Percentiles rank a stretch among this genome's conserved stretches.
These are phyloP conservation scores for Hypoxylon rubiginosum DNA, from an alignment of 2,329 filamentous ascomycete genomes.

Conservation along the genomic window DNA sequence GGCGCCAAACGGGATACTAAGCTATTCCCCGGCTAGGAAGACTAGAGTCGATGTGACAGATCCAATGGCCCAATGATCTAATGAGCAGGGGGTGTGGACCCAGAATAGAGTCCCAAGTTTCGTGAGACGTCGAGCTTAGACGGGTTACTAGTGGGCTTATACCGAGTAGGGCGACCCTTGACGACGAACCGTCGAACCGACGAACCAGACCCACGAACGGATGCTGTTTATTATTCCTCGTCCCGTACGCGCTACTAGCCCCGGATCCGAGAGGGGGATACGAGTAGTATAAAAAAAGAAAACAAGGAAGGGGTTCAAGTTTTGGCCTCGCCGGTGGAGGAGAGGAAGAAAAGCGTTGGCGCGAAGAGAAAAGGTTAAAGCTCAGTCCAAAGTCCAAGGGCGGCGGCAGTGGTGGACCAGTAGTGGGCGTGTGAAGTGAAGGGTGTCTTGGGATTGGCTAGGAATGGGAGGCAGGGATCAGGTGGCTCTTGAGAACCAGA, in stretches of 20 bases:
- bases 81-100: constrained; percentile 45
- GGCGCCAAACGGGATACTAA: constrained; percentile 52
- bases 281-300: constrained; percentile 27
- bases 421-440: constrained; percentile 41
- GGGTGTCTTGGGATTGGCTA: constrained; percentile 45
- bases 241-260: constrained; percentile 37
- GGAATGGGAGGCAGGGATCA: constrained; percentile 42
- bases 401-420: constrained; percentile 48
- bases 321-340: constrained; percentile 40
- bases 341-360: constrained; percentile 40
- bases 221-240: constrained; percentile 28
- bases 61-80: neutral
- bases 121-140: constrained; percentile 23
- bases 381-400: constrained; percentile 39
- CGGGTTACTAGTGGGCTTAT: constrained; percentile 29
- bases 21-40: constrained; percentile 45
- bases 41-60: constrained; percentile 51
- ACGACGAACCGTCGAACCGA: neutral
- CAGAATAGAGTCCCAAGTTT: constrained; percentile 28
- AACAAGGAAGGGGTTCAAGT: constrained; percentile 29
- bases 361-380: constrained; percentile 43
- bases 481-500: constrained; percentile 35
- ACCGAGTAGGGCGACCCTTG: constrained; percentile 17
- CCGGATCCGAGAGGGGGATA: constrained; percentile 23
- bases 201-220: neutral